Evolutionary conservation across 352 stramenopile species (phyloP), one percentile per base, ranked within the genome.

Genomic region (Pythium phragmiticola): DNA sequence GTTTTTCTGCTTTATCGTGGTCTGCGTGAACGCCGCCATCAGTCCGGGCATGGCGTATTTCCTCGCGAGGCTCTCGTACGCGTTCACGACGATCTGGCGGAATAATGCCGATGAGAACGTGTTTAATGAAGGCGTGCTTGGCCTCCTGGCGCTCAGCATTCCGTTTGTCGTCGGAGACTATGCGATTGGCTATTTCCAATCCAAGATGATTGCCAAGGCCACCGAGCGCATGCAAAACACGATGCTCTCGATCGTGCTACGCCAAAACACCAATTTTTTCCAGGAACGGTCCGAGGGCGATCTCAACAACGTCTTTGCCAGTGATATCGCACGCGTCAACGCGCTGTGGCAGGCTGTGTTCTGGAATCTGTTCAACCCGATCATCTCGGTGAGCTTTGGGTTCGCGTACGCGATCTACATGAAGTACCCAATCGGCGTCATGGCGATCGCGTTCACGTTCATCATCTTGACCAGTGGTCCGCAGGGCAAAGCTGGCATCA

Each of bases 171-270:
- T 95, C 21, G 87, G 84, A n/a, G 80, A 95, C 70, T 93, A 93
- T 65, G 75, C 80, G 2, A 85, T 95, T 33, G 87, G 87, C 43
- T 94, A 91, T 63, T 95, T 95, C 73, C 87, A 95, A 69, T 92
- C 83, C 57, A 95, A 95, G 57, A 95, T 95, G 87, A 95, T 95
- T 55, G 85, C 84, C 28, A 95, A 94, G 69, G 87, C 87, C 17
- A 94, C 84, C 0, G 83, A 93, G 54, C 78, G 73, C 47, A 78
- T 95, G 64, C 84, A 95, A 61, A 80, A 65, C 37, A 79, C 72
- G 26, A 56, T 95, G 52, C 75, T 95, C 6, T 73, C 87, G 55
- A 95, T 87, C 58, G 90, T 95, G 37, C 59, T 95, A 26, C 82
- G 76, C 53, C 87, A 95, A 56, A 72, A 84, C 57, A 92, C 84